Percentiles rank a stretch among this genome's conserved stretches.
These are phyloP conservation scores for Boletus fagicola DNA, from an alignment of 768 basidiomycete species.

Conservation along the genomic window DNA sequence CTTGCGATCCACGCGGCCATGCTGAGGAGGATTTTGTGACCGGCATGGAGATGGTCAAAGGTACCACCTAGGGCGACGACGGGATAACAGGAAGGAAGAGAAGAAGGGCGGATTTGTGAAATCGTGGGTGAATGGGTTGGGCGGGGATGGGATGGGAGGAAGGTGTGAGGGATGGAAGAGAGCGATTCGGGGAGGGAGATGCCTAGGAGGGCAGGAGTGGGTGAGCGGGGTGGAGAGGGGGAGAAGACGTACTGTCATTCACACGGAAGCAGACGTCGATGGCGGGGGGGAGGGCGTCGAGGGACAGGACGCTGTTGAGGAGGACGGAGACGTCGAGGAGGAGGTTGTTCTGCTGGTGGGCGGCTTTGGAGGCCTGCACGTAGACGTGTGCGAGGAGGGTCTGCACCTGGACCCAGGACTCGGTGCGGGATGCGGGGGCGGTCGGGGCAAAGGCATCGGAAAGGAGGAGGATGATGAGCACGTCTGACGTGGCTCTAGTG, in stretches of 20 bases:
- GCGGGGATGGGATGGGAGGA: conserved; percentile 13
- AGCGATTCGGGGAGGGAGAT: conserved; percentile 45
- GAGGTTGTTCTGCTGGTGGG: conserved; percentile 63
- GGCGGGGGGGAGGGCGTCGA: conserved; percentile 39
- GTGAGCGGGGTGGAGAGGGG: conserved; percentile 1
- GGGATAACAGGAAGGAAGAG: conserved; percentile 40
- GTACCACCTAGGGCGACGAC: conserved; percentile 92
- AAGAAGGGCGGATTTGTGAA: neutral
- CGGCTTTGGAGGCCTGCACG: conserved; percentile 77
- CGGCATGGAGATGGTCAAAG: conserved; percentile 96
- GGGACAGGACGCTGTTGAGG: conserved; percentile 54
- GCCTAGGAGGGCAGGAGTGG: conserved; percentile 13
- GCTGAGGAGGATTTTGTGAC: conserved; percentile 94
- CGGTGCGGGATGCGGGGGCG: conserved; percentile 39
- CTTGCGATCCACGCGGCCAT: conserved; percentile 84
- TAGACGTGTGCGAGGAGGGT: conserved; percentile 79
- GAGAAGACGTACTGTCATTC: conserved; percentile 41
- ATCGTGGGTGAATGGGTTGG: neutral
- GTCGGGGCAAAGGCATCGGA: conserved; percentile 54
- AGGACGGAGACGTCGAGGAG: conserved; percentile 78
- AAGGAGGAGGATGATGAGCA: conserved; percentile 63
- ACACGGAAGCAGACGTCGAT: conserved; percentile 43
- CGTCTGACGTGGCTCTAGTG: conserved; percentile 39
- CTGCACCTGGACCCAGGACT: conserved; percentile 67
- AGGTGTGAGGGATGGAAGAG: conserved; percentile 33